Conservation (phyloP, 1,139 yeast species). For the Kodamaea plutei region DNA sequence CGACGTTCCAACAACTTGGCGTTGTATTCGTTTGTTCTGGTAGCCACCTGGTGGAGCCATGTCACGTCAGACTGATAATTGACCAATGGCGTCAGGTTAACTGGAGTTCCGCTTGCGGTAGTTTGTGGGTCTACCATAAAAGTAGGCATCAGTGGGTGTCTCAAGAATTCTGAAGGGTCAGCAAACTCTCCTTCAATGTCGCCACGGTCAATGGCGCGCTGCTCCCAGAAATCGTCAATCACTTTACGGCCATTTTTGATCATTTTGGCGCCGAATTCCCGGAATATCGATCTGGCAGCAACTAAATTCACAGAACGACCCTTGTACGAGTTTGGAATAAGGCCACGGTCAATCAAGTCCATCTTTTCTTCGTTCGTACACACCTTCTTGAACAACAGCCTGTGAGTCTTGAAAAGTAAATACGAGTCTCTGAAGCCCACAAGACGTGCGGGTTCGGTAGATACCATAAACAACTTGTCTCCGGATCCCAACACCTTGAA, state of each 20-base stretch:
- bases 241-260: constrained; percentile 77
- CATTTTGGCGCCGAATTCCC: constrained; percentile 89
- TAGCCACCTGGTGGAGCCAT: constrained; percentile 86
- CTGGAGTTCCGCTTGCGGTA: constrained; percentile 25
- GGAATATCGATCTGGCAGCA: constrained; percentile 82
- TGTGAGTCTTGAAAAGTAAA: constrained; percentile 82
- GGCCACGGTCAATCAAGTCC: constrained; percentile 75
- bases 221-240: constrained; percentile 87
- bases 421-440: constrained; percentile 95
- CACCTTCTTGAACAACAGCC: constrained; percentile 65
- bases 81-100: constrained; percentile 38
- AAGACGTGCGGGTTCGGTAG: constrained; percentile 93
- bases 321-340: constrained; percentile 86
- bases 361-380: constrained; percentile 75
- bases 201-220: constrained; percentile 65
- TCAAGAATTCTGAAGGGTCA: constrained; percentile 56
- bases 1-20: constrained; percentile 58
- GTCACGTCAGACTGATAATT: constrained; percentile 60
- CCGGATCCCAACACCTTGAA: constrained; percentile 78
- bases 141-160: constrained; percentile 13
- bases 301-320: constrained; percentile 88
- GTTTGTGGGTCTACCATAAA: constrained; percentile 12
- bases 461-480: constrained; percentile 73
- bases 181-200: constrained; percentile 78
- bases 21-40: constrained; percentile 69